Evolutionary conservation across 495 filamentous ascomycete genomes (phyloP), one percentile per base, ranked within the genome.

Genomic region (Wilcoxina mikolae): DNA sequence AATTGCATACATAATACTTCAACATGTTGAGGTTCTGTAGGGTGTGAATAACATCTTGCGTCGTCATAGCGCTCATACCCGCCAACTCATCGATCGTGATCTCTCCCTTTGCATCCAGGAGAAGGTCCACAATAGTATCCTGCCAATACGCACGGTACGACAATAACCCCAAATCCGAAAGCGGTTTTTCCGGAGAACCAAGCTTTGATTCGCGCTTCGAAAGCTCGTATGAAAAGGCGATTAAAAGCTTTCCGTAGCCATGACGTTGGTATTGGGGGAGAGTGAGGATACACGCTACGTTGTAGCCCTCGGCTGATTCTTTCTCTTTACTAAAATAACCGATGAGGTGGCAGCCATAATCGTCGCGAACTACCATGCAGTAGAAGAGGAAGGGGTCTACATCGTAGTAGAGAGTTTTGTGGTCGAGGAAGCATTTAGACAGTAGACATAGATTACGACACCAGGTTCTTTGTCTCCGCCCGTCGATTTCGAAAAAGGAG

Each of bases 351-450:
- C 82, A 90, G 9, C 91, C 91, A 47, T 82, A 83, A 44, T 85
- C 82, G 56, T 86, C 84, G 52, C 87, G 79, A 12, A 79, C 83
- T 50, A 80, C 84, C 91, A 98, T 98, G 76, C 89, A 90, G 71
- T 98, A 98, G 74, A 96, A 98, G 9, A 96, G 72, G 69, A 98
- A 98, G 7, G 91, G 91, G 64, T 98, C 91, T 51, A 98, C 91
- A 62, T 98, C 91, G 71, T 96, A 98, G 75, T 95, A 98, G n/a
- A 98, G 83, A 5, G 91, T 96, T 68, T 98, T 98, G 72, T 96
- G 91, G 61, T 96, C 91, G 24, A 98, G 79, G 70, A 98, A 98
- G 65, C 95, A 83, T 65, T 98, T 98, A 55, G 79, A 87, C 3
- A 98, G 74, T 0, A 98, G 74, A 68, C 91, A 96, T 22, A 98